phyloP scores from a whole-genome alignment of 2,329 filamentous ascomycete genomes.

The Phaeosphaeria sp. region DNA sequence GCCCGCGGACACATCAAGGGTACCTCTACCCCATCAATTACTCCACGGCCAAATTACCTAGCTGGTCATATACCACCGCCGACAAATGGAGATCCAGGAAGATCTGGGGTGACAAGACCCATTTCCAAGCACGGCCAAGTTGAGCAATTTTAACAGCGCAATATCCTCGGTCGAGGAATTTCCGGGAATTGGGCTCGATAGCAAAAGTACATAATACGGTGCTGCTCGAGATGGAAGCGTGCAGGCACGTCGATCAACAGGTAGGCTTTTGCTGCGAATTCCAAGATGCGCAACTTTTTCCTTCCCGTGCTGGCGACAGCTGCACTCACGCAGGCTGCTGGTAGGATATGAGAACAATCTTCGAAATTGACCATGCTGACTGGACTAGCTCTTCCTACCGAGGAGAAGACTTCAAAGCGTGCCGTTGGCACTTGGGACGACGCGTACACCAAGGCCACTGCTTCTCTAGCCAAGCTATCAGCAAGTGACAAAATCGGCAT shows the following conservation, averaged over 20 bases:
- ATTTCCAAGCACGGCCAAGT: conserved; percentile 26
- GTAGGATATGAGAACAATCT: conserved; percentile 12
- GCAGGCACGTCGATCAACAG: not conserved
- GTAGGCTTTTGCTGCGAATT: not conserved
- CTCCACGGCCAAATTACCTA: conserved; percentile 31
- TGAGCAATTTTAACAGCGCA: conserved; percentile 20
- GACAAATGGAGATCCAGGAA: conserved; percentile 1
- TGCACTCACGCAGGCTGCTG: conserved; percentile 27
- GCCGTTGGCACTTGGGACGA: conserved; percentile 44
- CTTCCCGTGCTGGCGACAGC: conserved; percentile 32
- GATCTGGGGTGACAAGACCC: conserved; percentile 6
- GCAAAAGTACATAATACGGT: conserved; percentile 30
- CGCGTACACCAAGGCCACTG: conserved; percentile 50
- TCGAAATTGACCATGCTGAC: not conserved
- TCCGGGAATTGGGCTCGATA: conserved; percentile 2
- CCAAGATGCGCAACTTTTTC: conserved; percentile 35
- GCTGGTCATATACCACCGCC: conserved; percentile 14
- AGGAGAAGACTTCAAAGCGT: conserved; percentile 25
- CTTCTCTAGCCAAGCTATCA: conserved; percentile 49
- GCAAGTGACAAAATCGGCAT: conserved; percentile 50
- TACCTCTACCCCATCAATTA: conserved; percentile 33
- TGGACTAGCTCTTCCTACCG: conserved; percentile 26
- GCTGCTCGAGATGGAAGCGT: conserved; percentile 6
- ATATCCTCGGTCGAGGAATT: conserved; percentile 9
- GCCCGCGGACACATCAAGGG: conserved; percentile 28